Conservation (phyloP, 305 asterid species). For the Lippia alba region DNA sequence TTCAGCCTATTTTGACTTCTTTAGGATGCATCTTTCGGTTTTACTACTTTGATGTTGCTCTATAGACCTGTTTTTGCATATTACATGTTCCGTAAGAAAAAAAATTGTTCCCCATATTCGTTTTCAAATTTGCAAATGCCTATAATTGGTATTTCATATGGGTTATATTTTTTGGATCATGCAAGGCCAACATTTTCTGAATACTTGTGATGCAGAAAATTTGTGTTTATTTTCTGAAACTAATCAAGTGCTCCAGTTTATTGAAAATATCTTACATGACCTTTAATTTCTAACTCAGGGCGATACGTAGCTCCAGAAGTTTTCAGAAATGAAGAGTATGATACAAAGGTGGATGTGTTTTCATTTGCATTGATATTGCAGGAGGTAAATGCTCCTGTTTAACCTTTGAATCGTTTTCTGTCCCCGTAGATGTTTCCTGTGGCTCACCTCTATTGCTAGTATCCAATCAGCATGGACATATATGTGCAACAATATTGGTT, state of each 20-base stretch:
- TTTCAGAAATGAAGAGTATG: conserved; percentile 76
- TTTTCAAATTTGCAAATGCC: conserved; percentile 15
- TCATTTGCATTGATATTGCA: conserved; percentile 86
- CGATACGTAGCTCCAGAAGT: conserved; percentile 93
- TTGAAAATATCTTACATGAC: conserved; percentile 26
- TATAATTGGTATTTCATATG: conserved; percentile 10
- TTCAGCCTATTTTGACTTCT: conserved; percentile 14
- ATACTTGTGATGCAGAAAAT: conserved; percentile 12
- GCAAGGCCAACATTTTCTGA: conserved; percentile 18
- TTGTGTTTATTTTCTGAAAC: conserved; percentile 13
- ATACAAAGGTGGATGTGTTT: conserved; percentile 83
- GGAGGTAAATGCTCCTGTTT: conserved; percentile 57
- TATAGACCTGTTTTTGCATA: conserved; percentile 14
- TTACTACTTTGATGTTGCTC: conserved; percentile 26
- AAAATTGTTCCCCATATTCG: neutral
- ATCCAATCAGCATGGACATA: conserved; percentile 6
- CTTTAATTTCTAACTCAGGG: conserved; percentile 53
- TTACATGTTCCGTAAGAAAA: conserved; percentile 14
- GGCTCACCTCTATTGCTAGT: conserved; percentile 22
- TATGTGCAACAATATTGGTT: conserved; percentile 17
- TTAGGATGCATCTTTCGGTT: conserved; percentile 16
- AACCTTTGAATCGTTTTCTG: conserved; percentile 22
- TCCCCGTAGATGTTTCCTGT: conserved; percentile 13
- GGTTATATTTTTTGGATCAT: conserved; percentile 26
- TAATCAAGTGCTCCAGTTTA: conserved; percentile 21